phyloP scores from a whole-genome alignment of 208 protist species.

The Trichomonas vaginalis region DNA sequence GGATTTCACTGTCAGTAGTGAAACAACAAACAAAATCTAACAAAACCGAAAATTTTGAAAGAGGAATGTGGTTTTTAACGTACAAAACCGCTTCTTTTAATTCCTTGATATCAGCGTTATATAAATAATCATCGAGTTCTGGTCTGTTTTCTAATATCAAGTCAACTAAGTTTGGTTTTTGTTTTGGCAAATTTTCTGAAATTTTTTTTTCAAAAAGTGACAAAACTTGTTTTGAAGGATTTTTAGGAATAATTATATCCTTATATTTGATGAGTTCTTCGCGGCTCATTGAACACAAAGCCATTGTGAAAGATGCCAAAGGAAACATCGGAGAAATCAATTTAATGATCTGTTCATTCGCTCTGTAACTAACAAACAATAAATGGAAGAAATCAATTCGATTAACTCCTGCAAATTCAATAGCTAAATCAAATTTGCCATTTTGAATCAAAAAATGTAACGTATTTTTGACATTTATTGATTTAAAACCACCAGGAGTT shows the following conservation, averaged over 20 bases:
- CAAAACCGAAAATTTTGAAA: not conserved
- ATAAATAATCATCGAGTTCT: not conserved
- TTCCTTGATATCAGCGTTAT: not conserved
- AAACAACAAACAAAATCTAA: not conserved
- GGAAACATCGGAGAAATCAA: not conserved
- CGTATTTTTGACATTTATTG: not conserved
- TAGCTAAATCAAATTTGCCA: not conserved
- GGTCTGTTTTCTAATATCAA: not conserved
- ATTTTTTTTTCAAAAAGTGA: not conserved
- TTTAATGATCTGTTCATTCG: not conserved
- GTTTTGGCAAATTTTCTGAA: not conserved
- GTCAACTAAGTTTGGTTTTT: not conserved
- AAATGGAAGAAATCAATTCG: not conserved
- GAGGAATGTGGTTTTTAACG: not conserved
- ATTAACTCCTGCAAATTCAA: not conserved
- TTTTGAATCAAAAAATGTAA: not conserved
- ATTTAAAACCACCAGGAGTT: not conserved
- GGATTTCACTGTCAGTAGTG: not conserved
- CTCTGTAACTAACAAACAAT: not conserved
- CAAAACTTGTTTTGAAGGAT: not conserved
- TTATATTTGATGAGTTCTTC: not conserved
- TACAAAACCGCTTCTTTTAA: not conserved
- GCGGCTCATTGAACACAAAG: not conserved
- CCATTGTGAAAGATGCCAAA: not conserved
- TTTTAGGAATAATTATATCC: not conserved